Percentiles rank a stretch among this genome's conserved stretches.
Evolutionary conservation across 1,284 basidiomycete genomes (phyloP).

Genomic region (Heterobasidion parviporum): DNA sequence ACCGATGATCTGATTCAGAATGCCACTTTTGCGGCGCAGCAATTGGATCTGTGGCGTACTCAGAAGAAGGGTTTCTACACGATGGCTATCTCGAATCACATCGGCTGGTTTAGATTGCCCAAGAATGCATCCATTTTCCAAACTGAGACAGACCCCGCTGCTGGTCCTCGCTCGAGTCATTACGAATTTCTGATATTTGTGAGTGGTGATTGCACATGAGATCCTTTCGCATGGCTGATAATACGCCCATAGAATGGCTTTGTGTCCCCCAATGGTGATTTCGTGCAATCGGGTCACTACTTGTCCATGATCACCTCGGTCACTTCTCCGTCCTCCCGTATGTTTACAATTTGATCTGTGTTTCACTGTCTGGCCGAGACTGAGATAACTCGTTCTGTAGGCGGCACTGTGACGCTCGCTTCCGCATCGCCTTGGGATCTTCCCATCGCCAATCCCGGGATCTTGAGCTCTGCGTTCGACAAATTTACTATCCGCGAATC

Average conservation of each 20-base stretch:
- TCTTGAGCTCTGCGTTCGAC: conserved; percentile 11
- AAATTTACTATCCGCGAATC: conserved; percentile 1
- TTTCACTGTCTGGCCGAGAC: not conserved
- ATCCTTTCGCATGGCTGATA: not conserved
- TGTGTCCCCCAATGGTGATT: not conserved
- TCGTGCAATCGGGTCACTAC: conserved; percentile 1
- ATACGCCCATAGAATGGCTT: not conserved
- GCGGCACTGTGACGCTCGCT: conserved; percentile 13
- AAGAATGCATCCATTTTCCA: conserved; percentile 8
- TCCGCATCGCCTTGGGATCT: conserved; percentile 16
- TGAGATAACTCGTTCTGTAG: not conserved
- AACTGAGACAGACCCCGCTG: conserved; percentile 10
- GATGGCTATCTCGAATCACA: conserved; percentile 12
- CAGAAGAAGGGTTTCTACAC: conserved; percentile 7
- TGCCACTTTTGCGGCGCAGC: conserved; percentile 12
- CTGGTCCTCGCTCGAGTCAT: conserved; percentile 10
- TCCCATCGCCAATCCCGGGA: conserved; percentile 19
- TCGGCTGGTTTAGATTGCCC: conserved; percentile 12
- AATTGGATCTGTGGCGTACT: conserved; percentile 18
- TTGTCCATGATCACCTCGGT: conserved; percentile 2
- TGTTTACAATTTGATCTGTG: not conserved
- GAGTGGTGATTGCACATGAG: not conserved
- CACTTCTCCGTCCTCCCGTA: conserved; percentile 5
- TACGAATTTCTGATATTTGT: conserved; percentile 11
- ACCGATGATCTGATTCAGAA: conserved; percentile 13